Evolutionary conservation across 352 stramenopile species (phyloP).

Genomic region (Elongisporangium prolatum): DNA sequence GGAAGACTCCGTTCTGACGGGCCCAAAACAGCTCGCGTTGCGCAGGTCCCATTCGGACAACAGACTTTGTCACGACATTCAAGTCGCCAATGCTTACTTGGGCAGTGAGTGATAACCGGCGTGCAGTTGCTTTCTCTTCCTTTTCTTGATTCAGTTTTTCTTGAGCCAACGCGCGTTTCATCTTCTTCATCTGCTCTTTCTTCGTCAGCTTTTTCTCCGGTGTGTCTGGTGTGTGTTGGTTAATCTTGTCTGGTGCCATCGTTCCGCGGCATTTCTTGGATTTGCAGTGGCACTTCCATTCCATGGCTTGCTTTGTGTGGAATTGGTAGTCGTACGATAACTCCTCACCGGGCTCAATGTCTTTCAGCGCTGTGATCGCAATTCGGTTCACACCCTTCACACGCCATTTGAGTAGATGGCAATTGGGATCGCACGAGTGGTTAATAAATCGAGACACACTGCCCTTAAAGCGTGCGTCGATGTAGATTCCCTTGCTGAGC

Average conservation of each 20-base stretch:
- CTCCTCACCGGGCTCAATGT: slow-evolving; percentile 88
- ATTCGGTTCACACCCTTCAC: slow-evolving; percentile 91
- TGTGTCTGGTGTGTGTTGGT: slow-evolving; percentile 14
- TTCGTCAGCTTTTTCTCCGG: slow-evolving; percentile 71
- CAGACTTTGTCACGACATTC: slow-evolving; percentile 43
- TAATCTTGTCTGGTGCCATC: slow-evolving; percentile 83
- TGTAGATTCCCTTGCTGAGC: slow-evolving; percentile 89
- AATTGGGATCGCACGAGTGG: slow-evolving; percentile 96
- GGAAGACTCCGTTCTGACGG: slow-evolving; percentile 44
- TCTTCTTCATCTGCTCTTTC: slow-evolving; percentile 65
- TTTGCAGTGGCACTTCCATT: slow-evolving; percentile 87
- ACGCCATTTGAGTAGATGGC: slow-evolving; percentile 93
- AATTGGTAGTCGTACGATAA: slow-evolving; percentile 96
- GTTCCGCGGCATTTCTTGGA: slow-evolving; percentile 77
- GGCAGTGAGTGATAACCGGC: slow-evolving; percentile 57
- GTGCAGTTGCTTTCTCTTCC: slow-evolving; percentile 58
- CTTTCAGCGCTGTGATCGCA: slow-evolving; percentile 87
- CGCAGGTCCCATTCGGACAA: slow-evolving; percentile 50
- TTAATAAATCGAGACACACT: slow-evolving; percentile 97
- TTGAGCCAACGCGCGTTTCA: slow-evolving; percentile 60
- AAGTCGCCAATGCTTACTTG: slow-evolving; percentile 48
- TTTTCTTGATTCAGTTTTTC: slow-evolving; percentile 66
- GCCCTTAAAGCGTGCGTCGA: slow-evolving; percentile 93
- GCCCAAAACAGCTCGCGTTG: slow-evolving; percentile 60
- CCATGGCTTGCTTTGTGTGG: slow-evolving; percentile 78